Conservation (phyloP, 2,329 filamentous ascomycete genomes). For the Pseudovirgaria hyperparasitica region DNA sequence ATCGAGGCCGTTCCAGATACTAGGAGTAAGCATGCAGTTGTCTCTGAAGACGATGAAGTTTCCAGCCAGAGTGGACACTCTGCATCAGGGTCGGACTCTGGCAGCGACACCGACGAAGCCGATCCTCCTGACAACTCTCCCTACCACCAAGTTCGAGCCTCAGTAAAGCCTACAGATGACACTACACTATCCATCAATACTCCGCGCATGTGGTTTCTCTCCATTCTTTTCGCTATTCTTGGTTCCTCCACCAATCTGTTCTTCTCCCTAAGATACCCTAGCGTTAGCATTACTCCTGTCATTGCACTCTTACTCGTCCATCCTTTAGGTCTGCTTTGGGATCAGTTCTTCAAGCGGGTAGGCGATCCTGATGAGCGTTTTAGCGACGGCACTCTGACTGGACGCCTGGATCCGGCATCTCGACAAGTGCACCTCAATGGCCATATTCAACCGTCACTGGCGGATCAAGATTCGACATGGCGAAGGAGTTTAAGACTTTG, state of each 20-base stretch:
- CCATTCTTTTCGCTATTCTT: conserved; percentile 66
- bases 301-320: conserved; percentile 78
- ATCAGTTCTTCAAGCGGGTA: conserved; percentile 51
- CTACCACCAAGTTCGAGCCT: conserved; percentile 68
- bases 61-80: conserved; percentile 21
- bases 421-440: conserved; percentile 1
- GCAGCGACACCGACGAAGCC: conserved; percentile 28
- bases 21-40: conserved; percentile 12
- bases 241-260: conserved; percentile 79
- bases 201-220: conserved; percentile 74
- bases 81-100: too few species aligned
- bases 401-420: conserved; percentile 31
- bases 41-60: conserved; percentile 15
- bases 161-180: conserved; percentile 64
- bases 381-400: conserved; percentile 45
- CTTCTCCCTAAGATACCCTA: conserved; percentile 82
- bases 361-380: conserved; percentile 44
- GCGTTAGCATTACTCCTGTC: conserved; percentile 77
- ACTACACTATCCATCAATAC: conserved; percentile 71
- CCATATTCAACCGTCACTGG: not conserved
- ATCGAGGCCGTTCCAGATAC: too few species aligned
- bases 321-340: conserved; percentile 71
- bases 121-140: conserved; percentile 57
- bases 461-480: too few species aligned
- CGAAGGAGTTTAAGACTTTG: conserved; percentile 47